Base-by-base conservation (phyloP, 1,284 basidiomycete genomes). In the Lentinula novae-zelandiae region DNA sequence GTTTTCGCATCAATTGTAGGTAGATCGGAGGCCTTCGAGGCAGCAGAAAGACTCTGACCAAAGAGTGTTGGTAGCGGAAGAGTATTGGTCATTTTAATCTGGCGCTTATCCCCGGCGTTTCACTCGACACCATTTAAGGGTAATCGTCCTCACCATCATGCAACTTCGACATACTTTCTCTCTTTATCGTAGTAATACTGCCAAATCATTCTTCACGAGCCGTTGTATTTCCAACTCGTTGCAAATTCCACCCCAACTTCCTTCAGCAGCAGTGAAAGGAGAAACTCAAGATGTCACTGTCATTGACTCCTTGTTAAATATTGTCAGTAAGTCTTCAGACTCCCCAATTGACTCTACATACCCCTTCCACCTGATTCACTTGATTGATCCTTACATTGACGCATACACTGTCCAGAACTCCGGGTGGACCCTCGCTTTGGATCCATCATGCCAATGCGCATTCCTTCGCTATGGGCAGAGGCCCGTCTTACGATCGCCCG, bases 231-330 rank as follows among this genome's bases (percentile, higher is more conserved):
- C 3, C 3, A 38, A 53, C 17, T 8, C 51, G 10, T 5, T 53
- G 7, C 40, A 27, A 7, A 12, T 42, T 17, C 52, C 39, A 39
- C 34, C 2, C n/a, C 38, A 33, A 42, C 12, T 13, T 27, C 12
- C 40, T 46, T 17, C 40, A 34, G 42, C 31, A 20, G 40, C 39
- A 15, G 39, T 44, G 15, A 46, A 46, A 27, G 73, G 80, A 42
- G 87, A 87, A 70, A 83, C 80, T 2, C 77, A 85, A 60, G 83
- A 86, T 72, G 77, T 89, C 15, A 77, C 74, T 10, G 74, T 76
- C 3, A 83, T 89, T 77, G 85, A 87, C 68, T 72, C 68, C n/a
- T 72, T 88, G 17, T 72, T 89, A 63, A 79, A 77, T 61, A 73
- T 73, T 50, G 81, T 84, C 67, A 78, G 86, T 88, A 66, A 78